phyloP scores from a whole-genome alignment of 495 filamentous ascomycete species.

The Apiosordaria backusii region DNA sequence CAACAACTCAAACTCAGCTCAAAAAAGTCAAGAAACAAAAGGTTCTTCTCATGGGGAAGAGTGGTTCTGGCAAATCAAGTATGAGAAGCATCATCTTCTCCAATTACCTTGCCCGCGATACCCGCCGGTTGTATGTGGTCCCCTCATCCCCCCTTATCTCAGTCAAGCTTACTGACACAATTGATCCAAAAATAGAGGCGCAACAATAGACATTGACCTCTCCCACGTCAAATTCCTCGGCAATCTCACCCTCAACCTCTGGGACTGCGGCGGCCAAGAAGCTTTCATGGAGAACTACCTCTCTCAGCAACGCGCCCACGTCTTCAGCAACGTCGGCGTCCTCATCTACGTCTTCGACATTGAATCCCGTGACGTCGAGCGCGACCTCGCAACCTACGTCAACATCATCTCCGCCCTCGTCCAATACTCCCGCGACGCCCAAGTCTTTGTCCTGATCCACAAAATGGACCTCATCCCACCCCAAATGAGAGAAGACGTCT shows the following conservation, averaged over 20 bases:
- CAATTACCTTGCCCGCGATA: conserved; percentile 97
- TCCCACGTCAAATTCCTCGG: conserved; percentile 97
- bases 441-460: conserved; percentile 90
- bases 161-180: not conserved
- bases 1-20: conserved; percentile 33
- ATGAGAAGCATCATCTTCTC: conserved; percentile 98
- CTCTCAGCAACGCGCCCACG: conserved; percentile 85
- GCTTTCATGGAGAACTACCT: conserved; percentile 99
- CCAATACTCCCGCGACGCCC: conserved; percentile 78
- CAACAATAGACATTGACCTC: conserved; percentile 98
- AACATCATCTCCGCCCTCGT: conserved; percentile 78
- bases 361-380: conserved; percentile 86
- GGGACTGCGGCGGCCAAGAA: conserved; percentile 98
- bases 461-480: conserved; percentile 97
- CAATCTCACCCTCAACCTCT: conserved; percentile 92
- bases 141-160: not conserved
- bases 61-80: conserved; percentile 97
- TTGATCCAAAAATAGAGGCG: conserved; percentile 57
- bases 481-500: conserved; percentile 70
- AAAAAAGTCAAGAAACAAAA: conserved; percentile 62
- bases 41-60: conserved; percentile 76
- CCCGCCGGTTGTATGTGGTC: conserved; percentile 63
- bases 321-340: conserved; percentile 94
- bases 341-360: conserved; percentile 99
- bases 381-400: conserved; percentile 84